Percentiles rank a stretch among this genome's conserved stretches.
Conservation (phyloP, 768 basidiomycete species). For the Calocybe gangraenosa region DNA sequence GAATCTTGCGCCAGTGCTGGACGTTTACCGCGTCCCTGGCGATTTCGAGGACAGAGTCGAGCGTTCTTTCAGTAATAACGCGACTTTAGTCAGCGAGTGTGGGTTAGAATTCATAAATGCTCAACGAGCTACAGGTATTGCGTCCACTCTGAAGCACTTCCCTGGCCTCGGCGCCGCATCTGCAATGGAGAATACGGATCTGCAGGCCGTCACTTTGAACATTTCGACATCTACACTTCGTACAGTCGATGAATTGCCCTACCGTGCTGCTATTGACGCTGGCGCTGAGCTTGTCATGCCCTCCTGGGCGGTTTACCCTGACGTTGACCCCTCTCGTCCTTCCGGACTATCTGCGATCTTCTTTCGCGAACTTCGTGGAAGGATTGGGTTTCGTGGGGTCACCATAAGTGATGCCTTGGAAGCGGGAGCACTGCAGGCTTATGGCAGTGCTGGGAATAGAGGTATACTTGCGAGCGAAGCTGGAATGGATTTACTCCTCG, state of each 20-base stretch:
- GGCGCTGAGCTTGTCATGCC: constrained; percentile 15
- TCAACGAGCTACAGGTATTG: constrained; percentile 13
- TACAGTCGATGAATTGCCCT: constrained; percentile 13
- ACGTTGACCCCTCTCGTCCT: constrained; percentile 10
- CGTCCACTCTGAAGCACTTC: constrained; percentile 14
- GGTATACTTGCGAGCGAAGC: constrained; percentile 13
- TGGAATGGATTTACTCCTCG: constrained; percentile 14
- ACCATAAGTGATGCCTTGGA: constrained; percentile 14
- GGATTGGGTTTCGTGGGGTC: constrained; percentile 13
- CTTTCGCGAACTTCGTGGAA: constrained; percentile 12
- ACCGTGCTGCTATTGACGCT: constrained; percentile 9
- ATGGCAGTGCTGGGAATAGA: constrained; percentile 9
- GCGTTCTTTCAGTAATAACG: constrained; percentile 14
- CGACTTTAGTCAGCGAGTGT: constrained; percentile 7
- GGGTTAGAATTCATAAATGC: constrained; percentile 10
- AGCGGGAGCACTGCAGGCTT: constrained; percentile 8
- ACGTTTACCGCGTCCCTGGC: constrained; percentile 13
- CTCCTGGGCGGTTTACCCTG: constrained; percentile 13
- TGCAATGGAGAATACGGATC: constrained; percentile 7
- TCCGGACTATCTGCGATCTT: constrained; percentile 10
- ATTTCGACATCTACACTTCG: constrained; percentile 8
- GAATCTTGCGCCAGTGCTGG: constrained; percentile 16
- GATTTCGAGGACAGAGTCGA: constrained; percentile 12
- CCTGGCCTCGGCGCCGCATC: constrained; percentile 15
- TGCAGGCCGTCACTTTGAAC: constrained; percentile 10